phyloP scores from a whole-genome alignment of 2,329 filamentous ascomycete species.

The Phyllosticta capitalensis region DNA sequence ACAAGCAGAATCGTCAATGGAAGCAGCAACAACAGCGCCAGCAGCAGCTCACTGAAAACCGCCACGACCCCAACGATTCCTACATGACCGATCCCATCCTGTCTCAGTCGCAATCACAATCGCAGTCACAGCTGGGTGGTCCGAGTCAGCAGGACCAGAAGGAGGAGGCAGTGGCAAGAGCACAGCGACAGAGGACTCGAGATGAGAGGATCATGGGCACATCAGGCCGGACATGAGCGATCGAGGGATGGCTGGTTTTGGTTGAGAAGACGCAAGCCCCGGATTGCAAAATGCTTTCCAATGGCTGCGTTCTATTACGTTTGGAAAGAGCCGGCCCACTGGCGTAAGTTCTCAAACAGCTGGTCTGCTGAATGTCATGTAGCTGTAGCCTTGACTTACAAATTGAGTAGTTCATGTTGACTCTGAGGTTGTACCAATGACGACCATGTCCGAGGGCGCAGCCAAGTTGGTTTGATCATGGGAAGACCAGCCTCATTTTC shows the following conservation, averaged over 20 bases:
- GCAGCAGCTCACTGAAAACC: conserved; percentile 2
- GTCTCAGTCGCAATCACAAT: conserved; percentile 5
- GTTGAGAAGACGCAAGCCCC: background rate
- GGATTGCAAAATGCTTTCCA: background rate
- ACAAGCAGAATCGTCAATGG: conserved; percentile 33
- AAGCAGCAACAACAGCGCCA: conserved; percentile 16
- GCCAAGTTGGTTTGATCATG: background rate
- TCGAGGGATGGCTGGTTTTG: background rate
- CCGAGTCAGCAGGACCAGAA: background rate
- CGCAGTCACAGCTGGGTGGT: background rate
- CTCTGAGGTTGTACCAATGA: background rate
- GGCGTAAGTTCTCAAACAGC: background rate
- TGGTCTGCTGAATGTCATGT: background rate
- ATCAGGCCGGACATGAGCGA: background rate
- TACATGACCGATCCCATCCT: conserved; percentile 10
- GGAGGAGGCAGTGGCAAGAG: background rate
- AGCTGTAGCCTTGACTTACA: background rate
- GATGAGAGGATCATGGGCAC: conserved; percentile 13
- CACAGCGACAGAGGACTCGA: background rate
- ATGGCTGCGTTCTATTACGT: background rate
- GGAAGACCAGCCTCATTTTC: background rate
- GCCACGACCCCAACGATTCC: background rate
- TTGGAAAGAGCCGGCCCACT: background rate
- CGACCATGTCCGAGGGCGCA: background rate
- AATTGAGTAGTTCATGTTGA: background rate